Evolutionary conservation across 768 basidiomycete species (phyloP).

Genomic region (Auriscalpium microsporum): DNA sequence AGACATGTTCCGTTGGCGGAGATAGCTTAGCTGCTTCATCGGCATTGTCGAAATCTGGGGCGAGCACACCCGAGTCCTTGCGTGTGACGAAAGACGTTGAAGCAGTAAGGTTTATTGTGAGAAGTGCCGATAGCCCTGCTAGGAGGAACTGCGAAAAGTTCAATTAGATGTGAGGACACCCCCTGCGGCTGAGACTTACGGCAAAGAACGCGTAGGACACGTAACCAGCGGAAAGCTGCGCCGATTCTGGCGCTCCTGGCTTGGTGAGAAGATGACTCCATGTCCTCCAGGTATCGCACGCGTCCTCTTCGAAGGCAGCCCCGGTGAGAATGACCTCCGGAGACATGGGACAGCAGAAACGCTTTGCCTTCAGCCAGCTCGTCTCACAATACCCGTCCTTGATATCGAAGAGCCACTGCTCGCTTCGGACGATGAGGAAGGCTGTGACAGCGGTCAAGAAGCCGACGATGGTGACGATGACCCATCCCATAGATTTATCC

Average conservation of each 20-base stretch:
- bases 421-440: slow-evolving; percentile 76
- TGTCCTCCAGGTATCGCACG: slow-evolving; percentile 62
- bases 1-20: slow-evolving; percentile 16
- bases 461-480: slow-evolving; percentile 84
- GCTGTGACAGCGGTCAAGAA: slow-evolving; percentile 80
- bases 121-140: slow-evolving; percentile 61
- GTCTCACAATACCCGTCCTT: slow-evolving; percentile 83
- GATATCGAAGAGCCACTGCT: slow-evolving; percentile 84
- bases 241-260: slow-evolving; percentile 22
- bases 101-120: slow-evolving; percentile 82
- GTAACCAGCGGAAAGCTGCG: slow-evolving; percentile 52
- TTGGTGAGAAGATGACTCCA: slow-evolving; percentile 58
- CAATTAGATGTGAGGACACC: not conserved
- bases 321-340: slow-evolving; percentile 12
- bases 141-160: slow-evolving; percentile 48
- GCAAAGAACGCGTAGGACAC: slow-evolving; percentile 66
- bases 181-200: slow-evolving; percentile 36
- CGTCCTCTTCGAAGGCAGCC: slow-evolving; percentile 21
- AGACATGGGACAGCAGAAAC: slow-evolving; percentile 67
- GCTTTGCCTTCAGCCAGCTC: slow-evolving; percentile 64
- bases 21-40: slow-evolving; percentile 11
- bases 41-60: slow-evolving; percentile 32
- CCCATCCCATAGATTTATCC: slow-evolving; percentile 81
- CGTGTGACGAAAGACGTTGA: slow-evolving; percentile 83
- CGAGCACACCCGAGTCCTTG: slow-evolving; percentile 76